Base-by-base conservation (phyloP, 1,284 basidiomycete species). In the Austroboletus olivaceoglutinosus region DNA sequence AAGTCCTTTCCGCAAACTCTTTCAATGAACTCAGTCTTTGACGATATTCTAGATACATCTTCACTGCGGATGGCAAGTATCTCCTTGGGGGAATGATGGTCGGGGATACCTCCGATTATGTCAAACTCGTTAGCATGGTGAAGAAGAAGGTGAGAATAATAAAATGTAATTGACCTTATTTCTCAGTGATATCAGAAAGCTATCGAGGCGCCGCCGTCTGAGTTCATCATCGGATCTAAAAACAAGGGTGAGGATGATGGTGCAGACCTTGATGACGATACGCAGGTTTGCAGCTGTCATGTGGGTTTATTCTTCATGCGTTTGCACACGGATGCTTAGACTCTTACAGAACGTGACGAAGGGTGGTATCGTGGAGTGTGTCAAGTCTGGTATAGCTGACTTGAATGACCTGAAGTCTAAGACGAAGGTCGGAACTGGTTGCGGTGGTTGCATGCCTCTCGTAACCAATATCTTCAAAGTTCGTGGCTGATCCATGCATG, bases 31-130 rank as follows among this genome's bases (percentile, higher is more conserved):
- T 54, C 27, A 48, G 33, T 5, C 22, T 2, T 41, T 16, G 45
- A 13, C 16, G 29, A 34, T 25, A 27, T 12, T 30, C 4, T 46
- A 75, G 73, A 54, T 81, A 88, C 61, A 81, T 90, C 48, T 91
- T 91, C 64, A 85, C 78, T n/a, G 76, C 76, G 11, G 85, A 90
- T 62, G 88, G 88, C 18, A 84, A 84, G 64, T 78, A 86, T 57
- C 70, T 91, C 4, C 68, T 91, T 6, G 88, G 88, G 9, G 88
- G 88, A 2, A 89, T 89, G 80, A 89, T 91, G 86, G 81, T 91
- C 15, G 88, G 88, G 2, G 87, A 91, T 60, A 81, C 82, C 27
- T 76, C 74, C 40, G 85, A 89, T 63, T 91, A 81, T 58, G 77
- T 83, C 55, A 89, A 88, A 68, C 73, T 90, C 6, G 78, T 89